Conservation (phyloP, 2,329 filamentous ascomycete species). For the Pseudofabraea citricarpa region DNA sequence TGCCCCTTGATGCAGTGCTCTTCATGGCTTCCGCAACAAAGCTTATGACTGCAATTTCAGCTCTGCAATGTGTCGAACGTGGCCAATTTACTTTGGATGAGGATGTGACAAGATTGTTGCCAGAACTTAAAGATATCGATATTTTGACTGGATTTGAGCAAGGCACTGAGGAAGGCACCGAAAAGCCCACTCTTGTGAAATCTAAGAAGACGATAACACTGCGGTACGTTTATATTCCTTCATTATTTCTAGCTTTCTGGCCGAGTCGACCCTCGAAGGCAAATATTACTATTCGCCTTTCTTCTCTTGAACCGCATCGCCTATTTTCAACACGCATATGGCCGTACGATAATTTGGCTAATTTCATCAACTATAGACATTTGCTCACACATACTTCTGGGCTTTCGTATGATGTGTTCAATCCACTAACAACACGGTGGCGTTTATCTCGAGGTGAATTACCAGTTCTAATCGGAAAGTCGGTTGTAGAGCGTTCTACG, state of each 20-base stretch:
- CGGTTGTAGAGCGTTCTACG: neutral
- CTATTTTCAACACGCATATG: too few relatives aligned
- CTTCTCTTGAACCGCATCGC: too few relatives aligned
- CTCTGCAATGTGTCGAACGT: slow-evolving; percentile 51
- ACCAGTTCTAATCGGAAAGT: neutral
- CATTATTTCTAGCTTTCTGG: too few relatives aligned
- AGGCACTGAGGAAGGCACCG: slow-evolving; percentile 11
- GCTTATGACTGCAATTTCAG: slow-evolving; percentile 3
- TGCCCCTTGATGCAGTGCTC: slow-evolving; percentile 51
- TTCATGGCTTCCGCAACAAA: slow-evolving; percentile 57
- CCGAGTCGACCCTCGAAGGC: too few relatives aligned
- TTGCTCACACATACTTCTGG: slow-evolving; percentile 23
- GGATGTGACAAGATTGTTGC: neutral
- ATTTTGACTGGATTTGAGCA: slow-evolving; percentile 22
- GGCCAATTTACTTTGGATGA: slow-evolving; percentile 37
- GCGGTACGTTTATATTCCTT: too few relatives aligned
- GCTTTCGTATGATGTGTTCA: slow-evolving; percentile 18
- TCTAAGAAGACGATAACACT: slow-evolving; percentile 23
- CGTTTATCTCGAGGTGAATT: slow-evolving; percentile 4
- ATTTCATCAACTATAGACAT: slow-evolving; percentile 11
- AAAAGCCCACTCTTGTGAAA: slow-evolving; percentile 13
- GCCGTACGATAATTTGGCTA: neutral
- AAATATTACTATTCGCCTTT: too few relatives aligned
- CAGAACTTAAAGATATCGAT: slow-evolving; percentile 20
- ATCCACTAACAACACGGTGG: slow-evolving; percentile 10